These are phyloP conservation scores for Murraya koenigii DNA, from an alignment of 345 rosid genomes.

Conservation along the genomic window DNA sequence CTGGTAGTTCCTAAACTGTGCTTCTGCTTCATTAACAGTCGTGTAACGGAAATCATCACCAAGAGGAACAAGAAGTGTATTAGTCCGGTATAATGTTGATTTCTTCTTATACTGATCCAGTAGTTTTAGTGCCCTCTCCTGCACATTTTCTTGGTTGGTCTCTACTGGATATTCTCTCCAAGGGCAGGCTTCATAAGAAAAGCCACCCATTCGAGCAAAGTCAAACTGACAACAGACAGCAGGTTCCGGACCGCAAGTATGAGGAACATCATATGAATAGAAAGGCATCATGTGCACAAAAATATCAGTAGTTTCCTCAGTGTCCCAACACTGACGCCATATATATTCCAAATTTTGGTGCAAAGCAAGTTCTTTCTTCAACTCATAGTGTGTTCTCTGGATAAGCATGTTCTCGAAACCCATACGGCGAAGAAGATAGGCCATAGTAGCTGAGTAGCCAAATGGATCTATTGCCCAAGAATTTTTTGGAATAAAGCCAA, in stretches of 20 bases:
- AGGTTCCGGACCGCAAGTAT: conserved; percentile 99
- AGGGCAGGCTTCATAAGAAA: conserved; percentile 72
- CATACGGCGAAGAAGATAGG: conserved; percentile 95
- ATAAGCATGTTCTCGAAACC: conserved; percentile 99
- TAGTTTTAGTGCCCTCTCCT: conserved; percentile 78
- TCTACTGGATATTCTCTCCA: conserved; percentile 80
- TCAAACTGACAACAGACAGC: conserved; percentile 98
- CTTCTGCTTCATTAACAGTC: conserved; percentile 83
- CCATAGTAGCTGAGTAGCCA: conserved; percentile 98
- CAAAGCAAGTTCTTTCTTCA: conserved; percentile 93
- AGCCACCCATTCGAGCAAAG: conserved; percentile 71
- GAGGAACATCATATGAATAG: conserved; percentile 95
- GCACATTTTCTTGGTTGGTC: conserved; percentile 72
- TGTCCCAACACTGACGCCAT: conserved; percentile 99
- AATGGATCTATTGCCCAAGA: conserved; percentile 99
- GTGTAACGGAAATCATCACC: conserved; percentile 97
- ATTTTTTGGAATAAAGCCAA: conserved; percentile 88
- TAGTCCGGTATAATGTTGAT: conserved; percentile 78
- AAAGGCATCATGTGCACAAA: conserved; percentile 99
- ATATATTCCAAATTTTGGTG: conserved; percentile 83
- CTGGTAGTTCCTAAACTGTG: conserved; percentile 94
- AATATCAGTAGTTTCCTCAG: conserved; percentile 85
- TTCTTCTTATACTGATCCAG: conserved; percentile 97
- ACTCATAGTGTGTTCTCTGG: conserved; percentile 97
- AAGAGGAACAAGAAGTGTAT: conserved; percentile 91